Base-by-base conservation (phyloP, 1,284 basidiomycete species). In the Irpex rosettiformis region DNA sequence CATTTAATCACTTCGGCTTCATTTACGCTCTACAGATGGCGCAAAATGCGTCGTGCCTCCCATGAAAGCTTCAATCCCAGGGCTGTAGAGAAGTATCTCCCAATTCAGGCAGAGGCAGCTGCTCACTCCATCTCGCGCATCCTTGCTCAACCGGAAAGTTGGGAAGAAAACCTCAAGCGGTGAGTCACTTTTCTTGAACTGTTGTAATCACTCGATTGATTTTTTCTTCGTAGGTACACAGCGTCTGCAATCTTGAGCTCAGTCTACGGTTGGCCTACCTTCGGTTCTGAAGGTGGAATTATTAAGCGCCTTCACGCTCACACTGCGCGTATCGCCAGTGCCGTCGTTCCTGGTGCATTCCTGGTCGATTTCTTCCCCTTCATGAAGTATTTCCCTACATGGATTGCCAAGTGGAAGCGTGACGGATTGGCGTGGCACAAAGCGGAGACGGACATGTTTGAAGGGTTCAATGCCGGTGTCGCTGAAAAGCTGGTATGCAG, bases 331-430 rank as follows among this genome's bases (percentile, higher is more conserved):
- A 43, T 55, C 37, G 27, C 37, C n/a, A 43, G 30, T 25, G 54
- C 54, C 4, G 37, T 43, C 16, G 40, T 53, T 28, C 59, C 59
- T 10, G 59, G 59, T 0, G 55, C 59, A 4, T 60, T 57, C 42
- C 27, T 58, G 6, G 59, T 61, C 16, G 56, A 61, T 25, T 48
- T 30, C 45, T 33, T 61, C n/a, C 56, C 59, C 3, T 16, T 27
- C n/a, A 22, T 61, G 45, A 58, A 52, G 27, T 45, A 40, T 18
- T 10, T 55, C 25, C 54, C 54, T 16, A 27, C 10, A 3, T 55
- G 54, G 54, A 8, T 55, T 6, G 37, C 54, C 13, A 45, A 45
- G 43, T 45, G 43, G 43, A 45, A 45, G 21, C 43, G 43, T 18
- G 43, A 45, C 18, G 43, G 43, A 2, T 45, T 45, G 43, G 43